Evolutionary conservation across 164 flowering plant genomes (phyloP).

Genomic region (Piper longum): DNA sequence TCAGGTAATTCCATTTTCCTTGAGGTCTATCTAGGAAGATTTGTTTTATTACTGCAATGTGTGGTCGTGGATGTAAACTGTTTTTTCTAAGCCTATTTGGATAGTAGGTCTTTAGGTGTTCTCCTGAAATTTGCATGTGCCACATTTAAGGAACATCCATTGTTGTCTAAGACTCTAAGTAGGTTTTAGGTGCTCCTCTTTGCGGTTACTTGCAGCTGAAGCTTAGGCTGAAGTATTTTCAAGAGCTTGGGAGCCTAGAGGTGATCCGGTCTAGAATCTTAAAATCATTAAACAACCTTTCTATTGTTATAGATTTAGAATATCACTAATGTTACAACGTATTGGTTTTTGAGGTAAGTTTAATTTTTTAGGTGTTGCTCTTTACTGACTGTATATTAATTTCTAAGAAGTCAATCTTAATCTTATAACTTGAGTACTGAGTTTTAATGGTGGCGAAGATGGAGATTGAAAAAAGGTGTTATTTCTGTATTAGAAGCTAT

Average conservation of each 20-base stretch:
- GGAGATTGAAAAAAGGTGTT: too few species aligned
- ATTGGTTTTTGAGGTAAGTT: too few species aligned
- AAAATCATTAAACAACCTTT: too few species aligned
- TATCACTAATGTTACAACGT: too few species aligned
- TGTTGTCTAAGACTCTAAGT: neutral
- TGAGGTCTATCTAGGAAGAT: neutral
- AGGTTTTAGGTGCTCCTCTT: neutral
- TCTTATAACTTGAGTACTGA: too few species aligned
- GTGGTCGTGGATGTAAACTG: neutral
- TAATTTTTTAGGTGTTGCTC: too few species aligned
- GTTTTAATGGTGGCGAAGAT: neutral
- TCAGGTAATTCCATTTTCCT: conserved; percentile 21
- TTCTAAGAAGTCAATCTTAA: too few species aligned
- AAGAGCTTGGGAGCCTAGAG: too few species aligned
- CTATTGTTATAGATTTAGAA: too few species aligned
- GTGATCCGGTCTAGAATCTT: too few species aligned
- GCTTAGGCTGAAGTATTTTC: neutral
- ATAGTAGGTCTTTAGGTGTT: neutral
- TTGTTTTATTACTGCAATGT: neutral
- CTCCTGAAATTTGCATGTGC: neutral
- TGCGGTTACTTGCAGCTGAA: neutral
- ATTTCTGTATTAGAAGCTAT: too few species aligned
- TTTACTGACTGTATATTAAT: too few species aligned
- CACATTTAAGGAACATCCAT: neutral
- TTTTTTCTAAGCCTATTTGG: neutral